These are phyloP conservation scores for Calonectria henricotiae DNA, from an alignment of 2,329 filamentous ascomycete genomes.

Conservation along the genomic window DNA sequence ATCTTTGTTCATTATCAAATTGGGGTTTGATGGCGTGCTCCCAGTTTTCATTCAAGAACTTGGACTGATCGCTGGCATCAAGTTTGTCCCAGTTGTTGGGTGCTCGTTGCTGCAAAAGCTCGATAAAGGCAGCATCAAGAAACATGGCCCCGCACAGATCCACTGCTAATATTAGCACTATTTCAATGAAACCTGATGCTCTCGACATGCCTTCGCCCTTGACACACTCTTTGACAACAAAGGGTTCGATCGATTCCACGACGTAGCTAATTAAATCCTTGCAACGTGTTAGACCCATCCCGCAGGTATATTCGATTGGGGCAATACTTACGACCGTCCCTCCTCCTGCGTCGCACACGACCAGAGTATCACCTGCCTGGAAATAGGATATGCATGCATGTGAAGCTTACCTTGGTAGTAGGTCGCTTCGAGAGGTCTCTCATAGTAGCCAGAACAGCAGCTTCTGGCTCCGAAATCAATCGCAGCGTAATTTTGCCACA, in stretches of 20 bases:
- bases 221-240: constrained; percentile 58
- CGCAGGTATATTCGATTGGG: rapidly evolving
- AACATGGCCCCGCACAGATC: constrained; percentile 61
- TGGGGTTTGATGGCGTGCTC: constrained; percentile 54
- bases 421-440: constrained; percentile 49
- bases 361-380: constrained; percentile 48
- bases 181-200: rapidly evolving
- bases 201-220: constrained; percentile 56
- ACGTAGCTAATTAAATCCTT: constrained; percentile 63
- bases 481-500: constrained; percentile 54
- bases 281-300: background rate
- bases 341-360: constrained; percentile 60
- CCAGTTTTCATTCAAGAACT: constrained; percentile 51
- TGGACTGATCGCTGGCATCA: background rate
- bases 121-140: constrained; percentile 59
- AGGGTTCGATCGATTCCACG: constrained; percentile 44
- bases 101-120: constrained; percentile 52
- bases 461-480: constrained; percentile 65
- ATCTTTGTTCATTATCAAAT: constrained; percentile 41
- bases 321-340: constrained; percentile 55
- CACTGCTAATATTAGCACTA: constrained; percentile 46
- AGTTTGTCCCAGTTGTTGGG: constrained; percentile 17
- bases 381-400: background rate
- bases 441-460: constrained; percentile 61
- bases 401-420: constrained; percentile 42